A percentile compares a stretch with the other conserved stretches of the same genome.
These are phyloP conservation scores for Epichloe sylvatica DNA, from an alignment of 2,329 filamentous ascomycete species.

Conservation along the genomic window DNA sequence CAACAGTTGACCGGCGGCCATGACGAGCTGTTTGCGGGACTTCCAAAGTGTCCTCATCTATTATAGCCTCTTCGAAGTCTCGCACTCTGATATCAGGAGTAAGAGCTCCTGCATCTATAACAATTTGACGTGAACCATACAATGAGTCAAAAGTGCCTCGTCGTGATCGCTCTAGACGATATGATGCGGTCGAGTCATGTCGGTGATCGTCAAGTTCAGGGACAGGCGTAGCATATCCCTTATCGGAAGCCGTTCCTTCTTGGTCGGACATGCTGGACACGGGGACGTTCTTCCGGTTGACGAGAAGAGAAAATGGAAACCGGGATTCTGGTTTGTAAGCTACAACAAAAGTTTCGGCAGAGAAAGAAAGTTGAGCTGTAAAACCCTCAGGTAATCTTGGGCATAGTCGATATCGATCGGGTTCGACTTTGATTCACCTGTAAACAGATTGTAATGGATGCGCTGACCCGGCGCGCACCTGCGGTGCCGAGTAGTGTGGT, in stretches of 20 bases:
- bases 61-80: slow-evolving; percentile 76
- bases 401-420: neutral
- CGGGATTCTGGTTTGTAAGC: neutral
- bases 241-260: slow-evolving; percentile 44
- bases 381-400: slow-evolving; percentile 14
- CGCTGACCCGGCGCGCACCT: slow-evolving; percentile 20
- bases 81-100: slow-evolving; percentile 38
- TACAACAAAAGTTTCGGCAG: neutral
- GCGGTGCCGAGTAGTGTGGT: slow-evolving; percentile 21
- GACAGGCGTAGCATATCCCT: slow-evolving; percentile 58
- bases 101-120: slow-evolving; percentile 20
- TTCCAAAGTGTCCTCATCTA: slow-evolving; percentile 55
- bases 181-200: slow-evolving; percentile 46
- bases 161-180: slow-evolving; percentile 45
- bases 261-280: slow-evolving; percentile 47
- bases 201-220: slow-evolving; percentile 83
- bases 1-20: slow-evolving; percentile 42
- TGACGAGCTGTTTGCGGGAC: slow-evolving; percentile 30
- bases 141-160: slow-evolving; percentile 64
- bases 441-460: neutral
- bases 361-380: slow-evolving; percentile 9
- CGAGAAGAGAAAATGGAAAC: neutral
- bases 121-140: slow-evolving; percentile 37
- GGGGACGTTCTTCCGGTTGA: neutral
- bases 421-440: neutral